Base-by-base conservation (phyloP, 2,329 filamentous ascomycete species). In the Alternaria triticina region DNA sequence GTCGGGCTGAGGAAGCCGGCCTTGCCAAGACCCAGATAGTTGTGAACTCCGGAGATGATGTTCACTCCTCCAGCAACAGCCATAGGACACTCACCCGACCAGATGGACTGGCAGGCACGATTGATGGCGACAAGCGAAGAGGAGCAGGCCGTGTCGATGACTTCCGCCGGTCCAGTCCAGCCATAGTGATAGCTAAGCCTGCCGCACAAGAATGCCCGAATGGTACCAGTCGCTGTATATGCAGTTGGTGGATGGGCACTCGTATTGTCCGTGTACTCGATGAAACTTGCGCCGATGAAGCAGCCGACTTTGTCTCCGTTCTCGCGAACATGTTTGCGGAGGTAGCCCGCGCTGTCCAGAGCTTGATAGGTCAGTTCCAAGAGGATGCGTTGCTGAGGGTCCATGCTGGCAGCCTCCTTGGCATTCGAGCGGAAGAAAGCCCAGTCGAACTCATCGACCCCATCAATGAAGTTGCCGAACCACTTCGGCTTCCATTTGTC, bases 1-100 rank as follows among this genome's bases (percentile, higher is more conserved):
- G 79, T 83, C 0, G 77, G 76, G 15, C 80, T 83, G 0, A 86
- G 69, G 57, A 85, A 84, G 4, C 74, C 72, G 1, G 77, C 83
- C 0, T 70, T 74, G 3, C 71, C 75, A 9, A 83, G 71, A 28
- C 79, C 75, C 44, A 78, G 66, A 44, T 72, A 79, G 49, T 64
- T 70, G 46, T 74, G 36, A 1, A 76, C 74, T 47, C 67, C 74
- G 10, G 72, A 72, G 6, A 82, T 70, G 6, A 79, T 57, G 58
- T 78, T 78, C 4, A 74, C 70, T 11, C 81, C 81, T 1, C 80
- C 81, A 1, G 76, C 80, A 4, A 83, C n/a, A 3, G 78, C 78
- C 17, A 64, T 59, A 6, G 52, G 59, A 51, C 73, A 73, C 55
- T 80, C 77, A 1, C 76, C 75, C 11, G 50, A 54, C n/a, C 59